Evolutionary conservation across 805 yeast species (phyloP).

Genomic region (Kluyveromyces siamensis): DNA sequence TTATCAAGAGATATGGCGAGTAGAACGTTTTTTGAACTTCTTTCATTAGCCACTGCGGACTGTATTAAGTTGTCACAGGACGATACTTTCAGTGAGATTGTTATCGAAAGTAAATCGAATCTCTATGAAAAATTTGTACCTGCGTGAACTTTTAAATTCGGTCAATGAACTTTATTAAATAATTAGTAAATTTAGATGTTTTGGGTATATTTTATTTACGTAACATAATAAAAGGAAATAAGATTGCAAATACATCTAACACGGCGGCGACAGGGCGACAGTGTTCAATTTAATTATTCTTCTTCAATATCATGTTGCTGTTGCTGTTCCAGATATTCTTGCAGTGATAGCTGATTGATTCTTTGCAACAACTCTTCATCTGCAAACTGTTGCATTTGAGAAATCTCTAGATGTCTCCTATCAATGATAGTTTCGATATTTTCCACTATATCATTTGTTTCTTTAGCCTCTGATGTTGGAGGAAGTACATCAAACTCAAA

Average conservation of each 20-base stretch:
- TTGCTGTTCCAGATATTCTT: conserved; percentile 23
- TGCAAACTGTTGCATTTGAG: conserved; percentile 22
- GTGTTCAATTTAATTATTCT: not conserved
- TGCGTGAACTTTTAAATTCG: conserved; percentile 4
- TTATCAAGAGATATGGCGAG: conserved; percentile 21
- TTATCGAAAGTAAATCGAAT: conserved; percentile 38
- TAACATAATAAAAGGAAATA: not conserved
- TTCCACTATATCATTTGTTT: conserved; percentile 29
- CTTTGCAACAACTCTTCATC: conserved; percentile 26
- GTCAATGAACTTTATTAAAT: not conserved
- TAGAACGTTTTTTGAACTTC: conserved; percentile 62
- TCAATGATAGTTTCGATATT: conserved; percentile 28
- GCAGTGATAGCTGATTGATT: conserved; percentile 25
- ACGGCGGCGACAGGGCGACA: too few species aligned
- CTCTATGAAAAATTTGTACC: conserved; percentile 25
- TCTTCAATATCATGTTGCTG: conserved; percentile 4
- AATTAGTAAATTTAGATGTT: not conserved
- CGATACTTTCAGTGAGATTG: conserved; percentile 49
- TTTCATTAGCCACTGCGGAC: conserved; percentile 73
- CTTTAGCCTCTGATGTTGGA: conserved; percentile 36
- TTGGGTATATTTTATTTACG: not conserved
- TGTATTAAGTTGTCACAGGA: conserved; percentile 57
- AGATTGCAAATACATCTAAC: too few species aligned
- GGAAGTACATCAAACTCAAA: conserved; percentile 69
- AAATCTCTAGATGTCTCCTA: conserved; percentile 19